Conservation (phyloP, 768 basidiomycete species). For the Pleurotus giganteus region DNA sequence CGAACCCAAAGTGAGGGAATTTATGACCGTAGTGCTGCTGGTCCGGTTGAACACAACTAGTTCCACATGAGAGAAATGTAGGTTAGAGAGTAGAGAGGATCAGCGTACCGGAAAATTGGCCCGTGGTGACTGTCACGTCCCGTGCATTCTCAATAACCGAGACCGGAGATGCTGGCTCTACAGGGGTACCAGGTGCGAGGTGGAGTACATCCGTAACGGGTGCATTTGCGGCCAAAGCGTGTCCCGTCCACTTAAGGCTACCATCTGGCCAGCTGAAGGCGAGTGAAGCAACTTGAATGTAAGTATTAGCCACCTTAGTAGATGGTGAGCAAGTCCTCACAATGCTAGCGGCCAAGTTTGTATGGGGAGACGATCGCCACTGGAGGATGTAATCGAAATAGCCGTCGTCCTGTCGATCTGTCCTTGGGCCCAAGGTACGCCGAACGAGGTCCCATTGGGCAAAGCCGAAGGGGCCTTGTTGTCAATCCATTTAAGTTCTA, state of each 20-base stretch:
- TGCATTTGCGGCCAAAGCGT: constrained; percentile 28
- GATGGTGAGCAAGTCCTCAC: constrained; percentile 25
- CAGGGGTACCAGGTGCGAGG: constrained; percentile 28
- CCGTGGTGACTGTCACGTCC: constrained; percentile 30
- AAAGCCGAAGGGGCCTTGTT: constrained; percentile 23
- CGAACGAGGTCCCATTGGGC: constrained; percentile 34
- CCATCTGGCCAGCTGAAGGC: constrained; percentile 34
- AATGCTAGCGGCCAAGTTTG: constrained; percentile 38
- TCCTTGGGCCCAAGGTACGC: constrained; percentile 35
- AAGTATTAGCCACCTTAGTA: background rate
- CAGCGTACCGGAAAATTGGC: constrained; percentile 28
- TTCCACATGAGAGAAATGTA: background rate
- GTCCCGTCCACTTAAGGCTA: constrained; percentile 37
- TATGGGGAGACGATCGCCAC: constrained; percentile 22
- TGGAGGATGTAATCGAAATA: constrained; percentile 17
- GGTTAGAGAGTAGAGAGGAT: background rate
- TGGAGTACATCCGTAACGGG: constrained; percentile 21
- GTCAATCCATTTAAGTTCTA: constrained; percentile 32
- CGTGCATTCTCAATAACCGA: constrained; percentile 22
- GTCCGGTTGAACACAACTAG: constrained; percentile 27
- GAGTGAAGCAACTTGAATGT: background rate
- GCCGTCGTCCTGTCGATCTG: constrained; percentile 35
- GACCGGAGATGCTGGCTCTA: constrained; percentile 29
- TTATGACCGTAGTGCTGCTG: constrained; percentile 29
- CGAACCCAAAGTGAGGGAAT: constrained; percentile 26